These are phyloP conservation scores for Podosphaera leucotricha DNA, from an alignment of 2,329 filamentous ascomycete species.

Conservation along the genomic window DNA sequence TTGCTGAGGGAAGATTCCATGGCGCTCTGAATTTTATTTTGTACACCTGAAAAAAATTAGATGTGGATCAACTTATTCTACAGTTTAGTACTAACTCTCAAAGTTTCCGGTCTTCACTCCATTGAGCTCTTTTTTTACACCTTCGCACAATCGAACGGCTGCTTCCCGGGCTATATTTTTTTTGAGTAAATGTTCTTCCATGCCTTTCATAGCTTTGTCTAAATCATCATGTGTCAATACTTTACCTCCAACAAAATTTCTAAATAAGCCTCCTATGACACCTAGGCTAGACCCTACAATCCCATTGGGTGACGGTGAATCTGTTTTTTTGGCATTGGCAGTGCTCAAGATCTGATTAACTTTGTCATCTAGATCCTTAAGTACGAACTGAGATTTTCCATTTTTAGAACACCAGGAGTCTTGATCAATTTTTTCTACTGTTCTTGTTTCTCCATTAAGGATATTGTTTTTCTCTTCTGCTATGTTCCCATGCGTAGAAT, in stretches of 20 bases:
- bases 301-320: slow-evolving; percentile 25
- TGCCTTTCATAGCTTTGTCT: slow-evolving; percentile 76
- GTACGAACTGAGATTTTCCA: slow-evolving; percentile 71
- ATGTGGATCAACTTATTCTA: background rate
- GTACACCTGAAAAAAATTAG: slow-evolving; percentile 31
- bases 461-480: slow-evolving; percentile 30
- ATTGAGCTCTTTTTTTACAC: slow-evolving; percentile 71
- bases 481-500: slow-evolving; percentile 41
- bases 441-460: slow-evolving; percentile 26
- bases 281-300: slow-evolving; percentile 59
- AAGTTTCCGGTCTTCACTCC: slow-evolving; percentile 84
- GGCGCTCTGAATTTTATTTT: slow-evolving; percentile 57
- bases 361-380: slow-evolving; percentile 84
- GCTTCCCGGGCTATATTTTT: slow-evolving; percentile 96
- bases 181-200: slow-evolving; percentile 82
- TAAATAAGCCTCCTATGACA: slow-evolving; percentile 70
- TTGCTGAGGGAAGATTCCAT: slow-evolving; percentile 86
- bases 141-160: slow-evolving; percentile 70
- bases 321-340: slow-evolving; percentile 41
- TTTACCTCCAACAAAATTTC: slow-evolving; percentile 88
- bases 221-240: slow-evolving; percentile 72
- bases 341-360: slow-evolving; percentile 71
- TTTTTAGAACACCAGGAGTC: slow-evolving; percentile 70
- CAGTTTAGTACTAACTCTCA: slow-evolving; percentile 29
- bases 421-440: slow-evolving; percentile 51